A percentile compares a stretch with the other conserved stretches of the same genome.
phyloP scores from a whole-genome alignment of 495 filamentous ascomycete genomes.

The Penicillium herquei region DNA sequence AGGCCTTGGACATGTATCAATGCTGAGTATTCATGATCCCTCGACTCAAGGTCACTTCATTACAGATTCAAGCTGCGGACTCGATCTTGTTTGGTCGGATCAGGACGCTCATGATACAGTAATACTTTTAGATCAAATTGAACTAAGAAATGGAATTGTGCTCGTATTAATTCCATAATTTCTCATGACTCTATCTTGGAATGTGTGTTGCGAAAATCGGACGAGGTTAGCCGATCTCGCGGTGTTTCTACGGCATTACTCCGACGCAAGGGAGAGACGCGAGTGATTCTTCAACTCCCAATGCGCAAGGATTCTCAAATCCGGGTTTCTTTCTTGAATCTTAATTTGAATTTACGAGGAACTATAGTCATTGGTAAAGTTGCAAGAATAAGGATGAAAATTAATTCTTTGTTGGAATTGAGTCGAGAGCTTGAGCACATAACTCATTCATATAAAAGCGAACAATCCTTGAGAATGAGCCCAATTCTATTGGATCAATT shows the following conservation, averaged over 20 bases:
- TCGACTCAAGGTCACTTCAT: no score
- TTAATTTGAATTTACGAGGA: not conserved
- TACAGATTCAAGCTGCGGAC: no score
- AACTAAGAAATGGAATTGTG: not conserved
- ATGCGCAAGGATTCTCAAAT: slow-evolving; percentile 1
- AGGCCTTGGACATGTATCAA: no score
- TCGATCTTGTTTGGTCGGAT: no score
- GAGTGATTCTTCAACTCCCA: slow-evolving; percentile 4
- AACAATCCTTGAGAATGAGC: no score
- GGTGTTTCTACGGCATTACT: slow-evolving; percentile 21
- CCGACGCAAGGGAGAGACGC: slow-evolving; percentile 28
- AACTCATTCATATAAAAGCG: no score
- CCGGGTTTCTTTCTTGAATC: not conserved
- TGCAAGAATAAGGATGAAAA: not conserved
- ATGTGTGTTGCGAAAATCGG: slow-evolving; percentile 6
- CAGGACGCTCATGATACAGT: no score
- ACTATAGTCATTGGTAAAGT: not conserved
- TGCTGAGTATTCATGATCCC: no score
- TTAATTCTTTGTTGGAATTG: not conserved
- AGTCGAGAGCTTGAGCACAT: not conserved
- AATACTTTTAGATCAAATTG: no score
- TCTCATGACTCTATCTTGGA: slow-evolving; percentile 3
- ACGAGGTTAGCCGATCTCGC: not conserved
- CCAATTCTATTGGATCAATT: no score
- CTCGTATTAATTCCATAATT: not conserved